A percentile compares a stretch with the other conserved stretches of the same genome.
Evolutionary conservation across 208 protist genomes (phyloP).

Genomic region (Porcisia deanei): DNA sequence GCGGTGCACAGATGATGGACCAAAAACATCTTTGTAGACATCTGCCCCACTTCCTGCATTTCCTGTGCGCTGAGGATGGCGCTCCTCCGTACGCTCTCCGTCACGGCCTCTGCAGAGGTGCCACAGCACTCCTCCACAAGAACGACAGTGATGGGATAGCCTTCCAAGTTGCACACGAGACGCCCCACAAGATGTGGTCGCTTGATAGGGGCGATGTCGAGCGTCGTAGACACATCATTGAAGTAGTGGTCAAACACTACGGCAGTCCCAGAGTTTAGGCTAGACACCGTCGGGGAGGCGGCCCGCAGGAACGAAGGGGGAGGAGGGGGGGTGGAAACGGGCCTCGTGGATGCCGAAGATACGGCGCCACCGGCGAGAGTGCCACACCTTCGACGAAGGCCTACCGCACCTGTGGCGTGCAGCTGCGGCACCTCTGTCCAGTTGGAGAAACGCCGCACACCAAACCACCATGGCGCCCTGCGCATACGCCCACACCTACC

Average conservation of each 20-base stretch:
- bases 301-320: background rate
- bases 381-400: background rate
- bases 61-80: constrained; percentile 7
- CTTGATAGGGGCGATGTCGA: constrained; percentile 27
- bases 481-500: background rate
- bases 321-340: background rate
- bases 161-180: constrained; percentile 21
- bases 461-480: background rate
- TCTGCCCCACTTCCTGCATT: background rate
- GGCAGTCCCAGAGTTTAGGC: background rate
- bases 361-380: background rate
- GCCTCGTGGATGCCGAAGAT: background rate
- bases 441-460: background rate
- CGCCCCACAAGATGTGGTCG: constrained; percentile 26
- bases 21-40: constrained; percentile 10
- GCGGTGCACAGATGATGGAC: constrained; percentile 16
- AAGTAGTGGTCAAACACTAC: constrained; percentile 10
- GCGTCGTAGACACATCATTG: constrained; percentile 19
- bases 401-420: background rate
- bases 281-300: background rate
- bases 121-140: constrained; percentile 26
- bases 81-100: constrained; percentile 6
- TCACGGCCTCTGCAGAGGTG: constrained; percentile 16
- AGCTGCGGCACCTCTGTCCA: background rate
- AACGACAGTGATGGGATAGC: constrained; percentile 13